Conservation (phyloP, 2,329 filamentous ascomycete species). For the Aaosphaeria arxii region DNA sequence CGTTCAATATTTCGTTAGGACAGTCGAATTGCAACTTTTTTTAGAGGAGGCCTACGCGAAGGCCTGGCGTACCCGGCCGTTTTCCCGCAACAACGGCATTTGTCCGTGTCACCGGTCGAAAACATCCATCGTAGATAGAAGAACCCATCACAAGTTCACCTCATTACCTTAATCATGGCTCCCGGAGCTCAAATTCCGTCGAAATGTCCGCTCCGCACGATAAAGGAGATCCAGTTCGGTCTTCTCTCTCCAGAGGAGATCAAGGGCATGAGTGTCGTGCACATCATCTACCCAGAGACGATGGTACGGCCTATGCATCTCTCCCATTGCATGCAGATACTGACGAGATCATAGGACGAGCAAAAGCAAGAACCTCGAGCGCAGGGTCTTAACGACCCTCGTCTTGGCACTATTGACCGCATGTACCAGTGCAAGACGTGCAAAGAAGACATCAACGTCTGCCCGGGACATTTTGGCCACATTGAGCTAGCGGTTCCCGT, state of each 20-base stretch:
- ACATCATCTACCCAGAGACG: conserved; percentile 97
- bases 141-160: too few species aligned
- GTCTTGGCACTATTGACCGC: conserved; percentile 93
- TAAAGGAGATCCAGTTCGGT: conserved; percentile 99
- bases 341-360: conserved; percentile 62
- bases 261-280: conserved; percentile 96
- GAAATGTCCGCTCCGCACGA: conserved; percentile 78
- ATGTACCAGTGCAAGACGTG: conserved; percentile 96
- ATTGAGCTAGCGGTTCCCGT: conserved; percentile 97
- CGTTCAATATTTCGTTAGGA: conserved; percentile 1
- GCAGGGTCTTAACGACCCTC: conserved; percentile 90
- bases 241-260: conserved; percentile 97
- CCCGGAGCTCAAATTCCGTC: conserved; percentile 79
- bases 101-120: neutral
- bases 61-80: conserved; percentile 25
- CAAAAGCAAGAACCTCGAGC: conserved; percentile 86
- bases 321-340: conserved; percentile 4
- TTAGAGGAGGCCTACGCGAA: conserved; percentile 18
- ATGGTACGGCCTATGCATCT: conserved; percentile 57
- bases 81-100: conserved; percentile 11
- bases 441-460: conserved; percentile 91
- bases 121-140: too few species aligned
- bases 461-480: conserved; percentile 96
- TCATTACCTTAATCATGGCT: conserved; percentile 57
- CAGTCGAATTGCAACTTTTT: neutral